phyloP scores from a whole-genome alignment of 192 early-diverging fungal species.

The Martensiomyces pterosporus region DNA sequence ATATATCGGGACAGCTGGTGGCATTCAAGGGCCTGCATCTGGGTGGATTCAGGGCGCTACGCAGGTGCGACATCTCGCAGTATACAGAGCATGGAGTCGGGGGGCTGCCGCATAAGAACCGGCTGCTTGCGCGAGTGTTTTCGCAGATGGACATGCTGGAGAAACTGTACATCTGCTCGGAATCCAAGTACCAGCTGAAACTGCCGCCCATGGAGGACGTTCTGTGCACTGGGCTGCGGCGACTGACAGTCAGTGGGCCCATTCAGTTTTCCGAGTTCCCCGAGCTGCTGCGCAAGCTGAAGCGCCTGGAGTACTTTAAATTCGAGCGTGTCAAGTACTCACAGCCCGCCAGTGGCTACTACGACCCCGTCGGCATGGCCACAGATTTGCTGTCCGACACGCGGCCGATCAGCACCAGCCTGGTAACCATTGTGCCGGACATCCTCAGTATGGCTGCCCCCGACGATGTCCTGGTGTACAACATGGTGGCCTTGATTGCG shows the following conservation, averaged over 20 bases:
- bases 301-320: constrained; percentile 22
- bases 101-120: constrained; percentile 23
- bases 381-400: constrained; percentile 16
- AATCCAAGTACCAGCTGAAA: constrained; percentile 17
- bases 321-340: constrained; percentile 16
- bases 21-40: constrained; percentile 34
- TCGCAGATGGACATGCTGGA: constrained; percentile 12
- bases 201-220: constrained; percentile 15
- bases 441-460: constrained; percentile 19
- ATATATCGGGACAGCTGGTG: constrained; percentile 28
- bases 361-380: constrained; percentile 33
- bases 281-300: constrained; percentile 14
- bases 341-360: constrained; percentile 13
- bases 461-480: constrained; percentile 33
- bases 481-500: constrained; percentile 28
- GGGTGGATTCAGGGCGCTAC: constrained; percentile 6
- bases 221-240: constrained; percentile 10
- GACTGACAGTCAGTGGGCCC: constrained; percentile 14
- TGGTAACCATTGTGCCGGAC: constrained; percentile 26
- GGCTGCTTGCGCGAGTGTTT: constrained; percentile 20
- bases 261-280: constrained; percentile 21
- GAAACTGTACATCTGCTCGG: constrained; percentile 4
- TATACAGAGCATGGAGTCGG: constrained; percentile 13
- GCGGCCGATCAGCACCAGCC: constrained; percentile 27
- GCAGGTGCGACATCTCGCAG: constrained; percentile 9